A percentile compares a stretch with the other conserved stretches of the same genome.
Conservation (phyloP, 2,329 filamentous ascomycete species). For the Botrytis porri region DNA sequence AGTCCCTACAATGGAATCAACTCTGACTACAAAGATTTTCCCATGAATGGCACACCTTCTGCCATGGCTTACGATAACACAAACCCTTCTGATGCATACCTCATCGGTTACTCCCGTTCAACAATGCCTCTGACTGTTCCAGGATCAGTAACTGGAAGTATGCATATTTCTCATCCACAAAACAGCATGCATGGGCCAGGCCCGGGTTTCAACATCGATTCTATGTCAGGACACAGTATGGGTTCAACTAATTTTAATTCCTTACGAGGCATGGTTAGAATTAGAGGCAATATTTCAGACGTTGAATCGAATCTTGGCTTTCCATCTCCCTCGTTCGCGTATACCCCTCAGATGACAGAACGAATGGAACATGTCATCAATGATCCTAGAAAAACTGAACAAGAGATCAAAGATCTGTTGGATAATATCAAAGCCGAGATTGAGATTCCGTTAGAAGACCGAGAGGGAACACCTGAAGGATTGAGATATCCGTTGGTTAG, state of each 20-base stretch:
- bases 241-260: background rate
- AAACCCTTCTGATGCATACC: background rate
- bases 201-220: slow-evolving; percentile 13
- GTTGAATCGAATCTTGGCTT: slow-evolving; percentile 31
- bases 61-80: background rate
- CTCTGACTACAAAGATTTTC: background rate
- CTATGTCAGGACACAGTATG: background rate
- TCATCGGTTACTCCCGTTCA: slow-evolving; percentile 17
- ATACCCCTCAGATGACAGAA: slow-evolving; percentile 36
- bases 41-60: background rate
- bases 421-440: slow-evolving; percentile 72
- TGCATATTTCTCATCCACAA: background rate
- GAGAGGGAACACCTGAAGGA: slow-evolving; percentile 66
- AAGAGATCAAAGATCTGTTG: slow-evolving; percentile 68
- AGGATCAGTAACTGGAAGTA: slow-evolving; percentile 4
- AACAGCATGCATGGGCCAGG: background rate
- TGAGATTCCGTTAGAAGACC: slow-evolving; percentile 58
- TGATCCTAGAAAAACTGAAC: slow-evolving; percentile 52
- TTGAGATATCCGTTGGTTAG: slow-evolving; percentile 59
- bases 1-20: background rate
- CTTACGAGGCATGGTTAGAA: background rate
- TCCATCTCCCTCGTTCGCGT: slow-evolving; percentile 29
- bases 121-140: background rate
- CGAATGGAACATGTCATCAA: slow-evolving; percentile 33
- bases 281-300: slow-evolving; percentile 32